Evolutionary conservation across 345 rosid genomes (phyloP), one percentile per base, ranked within the genome.

Genomic region (Physaria fendleri): DNA sequence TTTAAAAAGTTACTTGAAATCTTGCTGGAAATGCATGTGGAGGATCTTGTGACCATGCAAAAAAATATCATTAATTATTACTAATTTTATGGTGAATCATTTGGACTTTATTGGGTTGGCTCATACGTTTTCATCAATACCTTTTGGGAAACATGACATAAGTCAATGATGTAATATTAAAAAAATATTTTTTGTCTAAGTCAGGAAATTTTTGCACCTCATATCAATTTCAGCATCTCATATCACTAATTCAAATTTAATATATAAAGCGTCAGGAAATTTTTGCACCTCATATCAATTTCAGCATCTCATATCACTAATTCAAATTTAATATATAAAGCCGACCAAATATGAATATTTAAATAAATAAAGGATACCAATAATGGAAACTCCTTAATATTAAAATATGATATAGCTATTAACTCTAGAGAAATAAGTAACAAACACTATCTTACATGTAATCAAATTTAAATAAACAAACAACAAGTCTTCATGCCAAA

Each of bases 71-170:
- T 53, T 29, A 29, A 41, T 16, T 65, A 59, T 44, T 44, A 15
- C 24, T 60, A 24, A 27, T 12, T 46, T 37, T 18, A 37, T 61
- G 73, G 56, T 62, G 61, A 44, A 61, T 69, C 68, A 69, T 69
- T 52, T 68, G 60, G 60, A 67, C 62, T 35, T 25, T 44, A 45
- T 52, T 60, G 50, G 43, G 45, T 53, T 53, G 63, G 57, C 35
- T 45, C 62, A 37, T 69, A 54, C 56, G 59, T 62, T 62, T 56
- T 2, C 65, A 56, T 33, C 47, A 62, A 63, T 63, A 55, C 74
- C 54, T 70, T 63, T 70, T 39, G 69, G 74, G 69, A 63, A 63
- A 70, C 69, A 70, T 61, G 53, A 48, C 65, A 70, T 40, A 39
- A 62, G 74, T 63, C 74, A 62, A 70, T 63, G 59, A 63, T 56